Percentiles rank a stretch among this genome's conserved stretches.
Evolutionary conservation across 73 alveolate species (phyloP).

Genomic region (Durusdinium trenchii): DNA sequence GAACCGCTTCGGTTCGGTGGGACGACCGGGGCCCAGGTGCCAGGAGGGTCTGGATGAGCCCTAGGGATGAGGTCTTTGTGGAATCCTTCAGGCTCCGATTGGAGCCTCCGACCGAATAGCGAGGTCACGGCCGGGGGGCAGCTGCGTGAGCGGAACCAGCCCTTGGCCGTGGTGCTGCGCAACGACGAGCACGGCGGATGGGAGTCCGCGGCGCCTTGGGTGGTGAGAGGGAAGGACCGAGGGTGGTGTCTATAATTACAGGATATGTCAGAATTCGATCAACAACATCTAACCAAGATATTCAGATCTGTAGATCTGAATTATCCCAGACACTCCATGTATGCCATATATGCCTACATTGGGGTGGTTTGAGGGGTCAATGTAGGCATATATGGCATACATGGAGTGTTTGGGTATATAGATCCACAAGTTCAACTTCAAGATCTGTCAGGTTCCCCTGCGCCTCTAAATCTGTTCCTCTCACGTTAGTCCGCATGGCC

Average conservation of each 20-base stretch:
- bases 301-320: no score
- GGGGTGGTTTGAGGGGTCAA: no score
- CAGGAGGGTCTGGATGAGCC: background rate
- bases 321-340: no score
- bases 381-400: no score
- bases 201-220: conserved; percentile 38
- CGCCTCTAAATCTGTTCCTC: no score
- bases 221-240: background rate
- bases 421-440: no score
- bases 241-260: background rate
- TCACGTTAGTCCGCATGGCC: no score
- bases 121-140: conserved; percentile 66
- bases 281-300: background rate
- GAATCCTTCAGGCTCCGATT: background rate
- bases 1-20: no score
- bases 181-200: conserved; percentile 72
- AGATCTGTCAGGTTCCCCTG: no score
- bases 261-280: background rate
- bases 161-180: conserved; percentile 78
- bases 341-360: no score
- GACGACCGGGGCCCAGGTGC: no score
- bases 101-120: background rate
- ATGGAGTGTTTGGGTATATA: no score
- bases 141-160: conserved; percentile 59
- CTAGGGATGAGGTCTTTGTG: background rate